Base-by-base conservation (phyloP, 83 land plant species). In the Isoetes engelmannii region DNA sequence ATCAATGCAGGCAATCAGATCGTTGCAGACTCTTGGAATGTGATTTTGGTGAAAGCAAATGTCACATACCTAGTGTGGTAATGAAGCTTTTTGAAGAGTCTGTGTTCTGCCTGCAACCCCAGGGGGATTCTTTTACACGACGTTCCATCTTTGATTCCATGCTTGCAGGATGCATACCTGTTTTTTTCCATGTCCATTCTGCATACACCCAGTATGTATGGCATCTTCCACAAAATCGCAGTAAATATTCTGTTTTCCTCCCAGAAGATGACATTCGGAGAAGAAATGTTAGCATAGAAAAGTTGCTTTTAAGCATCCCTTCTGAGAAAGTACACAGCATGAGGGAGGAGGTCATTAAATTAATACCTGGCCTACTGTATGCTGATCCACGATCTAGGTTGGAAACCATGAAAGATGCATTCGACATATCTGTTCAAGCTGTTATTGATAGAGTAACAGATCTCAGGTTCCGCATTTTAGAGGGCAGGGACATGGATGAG, bases 141-240 rank as follows among this genome's bases (percentile, higher is more conserved):
- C 58, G 90, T 48, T 86, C 90, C 3, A 68, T 78, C 12, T 89
- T 89, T 45, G 92, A 86, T 51, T 79, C 92, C 6, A 86, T 89
- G 72, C 21, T 89, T 9, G 80, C 91, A 0, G 91, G 91, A 5
- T 87, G 91, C 57, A 85, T 87, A 20, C 91, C 89, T 7, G 90
- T 89, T 12, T 73, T 89, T 56, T 89, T 89, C 62, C 84, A 86
- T 59, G 72, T 55, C n/a, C 83, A 71, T 10, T 77, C 92, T 12
- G 90, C 85, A 6, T 82, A 82, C 55, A 63, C 68, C 4, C 87
- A 84, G 46, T 89, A 86, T 69, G 48, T 59, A 3, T 89, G 92
- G 92, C 91, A 89, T 61, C 69, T 89, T 0, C 92, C 90, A 10
- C 66, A 72, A 49, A 65, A 89, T 44, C 67, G 72, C 44, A 50